Conservation (phyloP, 2,329 filamentous ascomycete genomes). For the Trichoderma pleuroti region DNA sequence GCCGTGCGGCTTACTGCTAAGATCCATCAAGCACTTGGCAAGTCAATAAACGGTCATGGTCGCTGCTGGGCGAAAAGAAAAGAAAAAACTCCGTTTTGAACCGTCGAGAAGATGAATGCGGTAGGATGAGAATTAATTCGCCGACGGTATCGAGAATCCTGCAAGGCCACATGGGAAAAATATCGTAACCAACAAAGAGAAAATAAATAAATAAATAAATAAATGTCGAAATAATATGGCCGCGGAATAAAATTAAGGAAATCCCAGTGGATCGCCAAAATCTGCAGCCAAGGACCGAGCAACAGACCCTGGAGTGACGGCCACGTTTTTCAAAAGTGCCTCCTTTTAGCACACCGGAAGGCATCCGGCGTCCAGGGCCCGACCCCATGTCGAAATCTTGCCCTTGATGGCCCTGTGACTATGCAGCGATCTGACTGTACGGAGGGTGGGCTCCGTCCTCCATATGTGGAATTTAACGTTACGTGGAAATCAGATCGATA, state of each 20-base stretch:
- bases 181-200: not conserved
- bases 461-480: conserved; percentile 12
- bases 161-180: not conserved
- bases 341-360: conserved; percentile 16
- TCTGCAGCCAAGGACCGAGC: not conserved
- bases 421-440: conserved; percentile 5
- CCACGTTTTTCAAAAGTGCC: conserved; percentile 19
- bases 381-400: not conserved
- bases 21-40: not conserved
- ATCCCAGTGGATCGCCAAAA: conserved; percentile 11
- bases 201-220: not conserved
- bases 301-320: not conserved
- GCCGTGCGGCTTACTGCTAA: not conserved
- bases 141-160: not conserved
- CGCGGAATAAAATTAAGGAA: conserved; percentile 17
- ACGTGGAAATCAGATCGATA: not conserved
- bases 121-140: not conserved
- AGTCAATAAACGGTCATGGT: not conserved
- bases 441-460: conserved; percentile 2
- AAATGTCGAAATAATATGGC: not conserved
- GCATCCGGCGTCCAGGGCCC: conserved; percentile 5
- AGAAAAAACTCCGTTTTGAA: not conserved
- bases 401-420: conserved; percentile 11
- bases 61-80: not conserved
- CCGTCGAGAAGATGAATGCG: not conserved